phyloP scores from a whole-genome alignment of 2,329 filamentous ascomycete species.

The Cladosporium cucumerinum region DNA sequence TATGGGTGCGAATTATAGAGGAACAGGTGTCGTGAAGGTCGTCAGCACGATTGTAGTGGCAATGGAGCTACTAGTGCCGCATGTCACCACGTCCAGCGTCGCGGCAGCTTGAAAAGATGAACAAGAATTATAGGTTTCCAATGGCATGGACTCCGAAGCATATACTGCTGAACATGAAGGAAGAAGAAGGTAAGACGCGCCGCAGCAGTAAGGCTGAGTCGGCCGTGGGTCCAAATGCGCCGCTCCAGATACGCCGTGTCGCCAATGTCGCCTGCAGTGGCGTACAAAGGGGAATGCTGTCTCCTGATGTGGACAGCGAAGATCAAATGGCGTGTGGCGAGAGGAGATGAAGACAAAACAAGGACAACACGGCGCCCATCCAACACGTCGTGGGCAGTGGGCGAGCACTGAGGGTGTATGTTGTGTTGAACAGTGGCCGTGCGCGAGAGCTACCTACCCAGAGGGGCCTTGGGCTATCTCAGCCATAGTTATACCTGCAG shows the following conservation, averaged over 20 bases:
- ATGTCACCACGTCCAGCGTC: not conserved
- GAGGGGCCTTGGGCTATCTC: not conserved
- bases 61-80: not conserved
- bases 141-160: not conserved
- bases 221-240: not conserved
- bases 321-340: not conserved
- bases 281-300: not conserved
- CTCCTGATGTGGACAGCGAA: not conserved
- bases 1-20: not conserved
- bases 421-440: conserved; percentile 5
- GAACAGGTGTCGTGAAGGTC: not conserved
- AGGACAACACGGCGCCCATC: not conserved
- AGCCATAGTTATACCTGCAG: not conserved
- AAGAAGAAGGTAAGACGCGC: conserved; percentile 2
- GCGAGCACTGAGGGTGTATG: not conserved
- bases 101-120: not conserved
- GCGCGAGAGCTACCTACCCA: not conserved
- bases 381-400: conserved; percentile 3
- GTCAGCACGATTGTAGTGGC: not conserved
- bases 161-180: not conserved
- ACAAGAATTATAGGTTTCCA: not conserved
- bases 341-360: not conserved
- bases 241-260: conserved; percentile 1
- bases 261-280: not conserved
- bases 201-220: not conserved